Percentiles rank a stretch among this genome's conserved stretches.
phyloP scores from a whole-genome alignment of 2,329 filamentous ascomycete species.

The Trichophyton schoenleinii region DNA sequence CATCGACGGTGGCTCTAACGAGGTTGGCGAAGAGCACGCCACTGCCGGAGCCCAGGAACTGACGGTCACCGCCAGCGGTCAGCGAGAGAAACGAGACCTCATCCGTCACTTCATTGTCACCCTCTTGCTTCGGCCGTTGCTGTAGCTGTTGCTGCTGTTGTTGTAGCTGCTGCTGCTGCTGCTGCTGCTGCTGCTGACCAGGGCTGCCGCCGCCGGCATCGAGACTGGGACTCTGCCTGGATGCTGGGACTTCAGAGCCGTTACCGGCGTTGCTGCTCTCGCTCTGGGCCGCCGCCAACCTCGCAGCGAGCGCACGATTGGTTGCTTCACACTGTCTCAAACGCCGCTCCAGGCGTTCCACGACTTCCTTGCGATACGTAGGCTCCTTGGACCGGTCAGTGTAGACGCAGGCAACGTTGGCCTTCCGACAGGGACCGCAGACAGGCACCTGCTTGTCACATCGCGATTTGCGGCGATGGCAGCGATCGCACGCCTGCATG shows the following conservation, averaged over 20 bases:
- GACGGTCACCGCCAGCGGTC: constrained; percentile 32
- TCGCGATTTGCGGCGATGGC: constrained; percentile 31
- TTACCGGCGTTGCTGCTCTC: not conserved
- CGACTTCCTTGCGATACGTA: constrained; percentile 25
- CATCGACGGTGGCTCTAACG: constrained; percentile 20
- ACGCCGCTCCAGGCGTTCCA: constrained; percentile 26
- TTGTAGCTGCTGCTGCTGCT: not conserved
- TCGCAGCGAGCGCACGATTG: constrained; percentile 11
- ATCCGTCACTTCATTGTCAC: constrained; percentile 25
- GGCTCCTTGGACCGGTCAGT: constrained; percentile 13
- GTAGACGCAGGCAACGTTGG: constrained; percentile 22
- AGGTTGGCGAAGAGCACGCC: constrained; percentile 32
- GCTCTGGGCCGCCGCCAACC: constrained; percentile 6
- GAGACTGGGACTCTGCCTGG: not conserved
- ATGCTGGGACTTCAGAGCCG: not conserved
- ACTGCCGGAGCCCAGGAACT: constrained; percentile 29
- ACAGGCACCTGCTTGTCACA: constrained; percentile 30
- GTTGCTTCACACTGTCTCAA: constrained; percentile 16
- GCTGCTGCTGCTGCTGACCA: not conserved
- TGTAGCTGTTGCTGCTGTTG: not conserved
- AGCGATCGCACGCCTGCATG: constrained; percentile 28
- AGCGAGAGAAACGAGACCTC: constrained; percentile 35
- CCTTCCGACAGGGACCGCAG: constrained; percentile 28
- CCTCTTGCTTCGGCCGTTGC: constrained; percentile 5
- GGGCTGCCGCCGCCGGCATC: not conserved